Conservation (phyloP, 345 rosid genomes). For the Eucalyptus microcorys region DNA sequence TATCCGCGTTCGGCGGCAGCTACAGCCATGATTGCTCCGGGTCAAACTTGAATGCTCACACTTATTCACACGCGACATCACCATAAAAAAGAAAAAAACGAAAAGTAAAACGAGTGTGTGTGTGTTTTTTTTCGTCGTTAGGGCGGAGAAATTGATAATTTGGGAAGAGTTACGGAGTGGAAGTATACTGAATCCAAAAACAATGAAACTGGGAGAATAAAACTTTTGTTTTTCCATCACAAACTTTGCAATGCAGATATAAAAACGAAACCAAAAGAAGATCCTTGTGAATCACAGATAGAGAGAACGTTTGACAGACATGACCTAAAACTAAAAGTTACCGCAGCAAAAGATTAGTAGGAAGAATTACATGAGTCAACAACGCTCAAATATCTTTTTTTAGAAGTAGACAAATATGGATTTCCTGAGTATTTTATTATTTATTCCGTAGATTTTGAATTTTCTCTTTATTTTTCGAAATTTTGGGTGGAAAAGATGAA, state of each 20-base stretch:
- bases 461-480: too few relatives aligned
- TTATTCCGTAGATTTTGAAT: too few relatives aligned
- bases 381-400: too few relatives aligned
- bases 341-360: neutral
- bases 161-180: neutral
- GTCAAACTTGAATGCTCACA: neutral
- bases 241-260: neutral
- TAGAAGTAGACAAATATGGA: neutral
- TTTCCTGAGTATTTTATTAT: too few relatives aligned
- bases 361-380: neutral
- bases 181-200: neutral
- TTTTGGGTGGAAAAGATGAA: too few relatives aligned
- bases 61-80: neutral
- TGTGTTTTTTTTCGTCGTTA: too few relatives aligned
- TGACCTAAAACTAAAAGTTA: neutral
- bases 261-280: neutral
- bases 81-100: accelerated
- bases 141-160: neutral
- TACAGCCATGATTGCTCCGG: neutral
- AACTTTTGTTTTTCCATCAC: neutral
- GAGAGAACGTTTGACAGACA: neutral
- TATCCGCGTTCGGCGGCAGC: neutral
- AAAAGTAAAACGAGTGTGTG: neutral
- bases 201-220: neutral
- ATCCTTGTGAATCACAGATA: neutral